These are phyloP conservation scores for Dendrothele bispora DNA, from an alignment of 768 basidiomycete species.

Conservation along the genomic window DNA sequence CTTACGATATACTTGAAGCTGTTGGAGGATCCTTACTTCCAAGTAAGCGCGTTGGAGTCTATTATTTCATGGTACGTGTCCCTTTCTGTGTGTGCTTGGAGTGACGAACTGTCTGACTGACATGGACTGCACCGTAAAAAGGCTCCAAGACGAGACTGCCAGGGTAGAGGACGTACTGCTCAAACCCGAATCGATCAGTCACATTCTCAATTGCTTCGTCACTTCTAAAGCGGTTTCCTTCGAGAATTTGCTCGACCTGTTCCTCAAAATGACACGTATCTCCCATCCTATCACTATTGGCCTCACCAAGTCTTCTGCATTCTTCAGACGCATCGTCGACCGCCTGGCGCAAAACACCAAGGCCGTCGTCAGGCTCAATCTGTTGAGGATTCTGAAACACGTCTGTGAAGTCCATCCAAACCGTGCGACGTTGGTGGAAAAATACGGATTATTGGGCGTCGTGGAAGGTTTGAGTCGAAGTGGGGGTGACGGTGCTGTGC, in stretches of 20 bases:
- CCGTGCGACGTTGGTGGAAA: conserved; percentile 75
- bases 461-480: conserved; percentile 76
- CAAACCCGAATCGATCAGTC: conserved; percentile 62
- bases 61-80: conserved; percentile 78
- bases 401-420: conserved; percentile 93
- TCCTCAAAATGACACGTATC: conserved; percentile 87
- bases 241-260: conserved; percentile 89
- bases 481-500: conserved; percentile 75
- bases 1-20: conserved; percentile 76
- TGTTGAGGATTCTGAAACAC: conserved; percentile 80
- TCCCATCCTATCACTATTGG: conserved; percentile 74
- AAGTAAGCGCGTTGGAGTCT: conserved; percentile 88
- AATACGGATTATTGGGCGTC: conserved; percentile 77
- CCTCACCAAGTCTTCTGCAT: conserved; percentile 73
- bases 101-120: too few species aligned
- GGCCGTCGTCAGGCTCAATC: conserved; percentile 87
- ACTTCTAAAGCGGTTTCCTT: conserved; percentile 86
- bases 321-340: conserved; percentile 88
- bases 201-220: conserved; percentile 78
- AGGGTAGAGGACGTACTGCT: conserved; percentile 88
- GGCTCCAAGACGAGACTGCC: conserved; percentile 94
- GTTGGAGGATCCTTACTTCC: conserved; percentile 85
- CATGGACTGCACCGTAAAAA: too few species aligned
- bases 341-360: conserved; percentile 67
- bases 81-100: neutral